Evolutionary conservation across 768 basidiomycete genomes (phyloP).

Genomic region (Hirschioporus abietinus): DNA sequence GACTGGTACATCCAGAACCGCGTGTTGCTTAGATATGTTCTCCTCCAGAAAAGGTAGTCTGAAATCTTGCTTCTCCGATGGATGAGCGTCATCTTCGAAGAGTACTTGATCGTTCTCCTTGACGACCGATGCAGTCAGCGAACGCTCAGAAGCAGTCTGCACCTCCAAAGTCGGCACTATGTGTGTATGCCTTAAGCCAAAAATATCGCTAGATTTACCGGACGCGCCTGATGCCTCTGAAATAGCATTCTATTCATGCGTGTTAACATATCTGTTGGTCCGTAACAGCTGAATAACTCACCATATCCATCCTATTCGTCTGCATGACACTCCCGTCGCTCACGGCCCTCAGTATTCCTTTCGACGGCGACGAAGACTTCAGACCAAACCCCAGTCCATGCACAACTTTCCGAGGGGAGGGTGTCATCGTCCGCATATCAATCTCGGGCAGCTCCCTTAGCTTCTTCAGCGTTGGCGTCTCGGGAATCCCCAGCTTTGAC

Average conservation of each 20-base stretch:
- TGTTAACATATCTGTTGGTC: not conserved
- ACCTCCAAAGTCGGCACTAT: too few species aligned
- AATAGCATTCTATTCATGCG: too few species aligned
- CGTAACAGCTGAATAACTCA: not conserved
- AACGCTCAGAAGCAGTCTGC: too few species aligned
- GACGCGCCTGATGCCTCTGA: too few species aligned
- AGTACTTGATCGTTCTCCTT: too few species aligned
- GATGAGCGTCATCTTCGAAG: too few species aligned
- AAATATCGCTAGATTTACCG: not conserved
- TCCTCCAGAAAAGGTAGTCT: too few species aligned
- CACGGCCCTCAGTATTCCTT: not conserved
- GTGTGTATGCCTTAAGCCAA: too few species aligned
- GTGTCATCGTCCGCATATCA: slow-evolving; percentile 1
- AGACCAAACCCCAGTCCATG: not conserved
- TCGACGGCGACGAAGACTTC: not conserved
- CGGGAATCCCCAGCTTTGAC: not conserved
- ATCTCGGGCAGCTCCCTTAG: not conserved
- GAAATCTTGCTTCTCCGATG: too few species aligned
- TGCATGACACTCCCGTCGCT: not conserved
- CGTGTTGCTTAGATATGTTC: too few species aligned
- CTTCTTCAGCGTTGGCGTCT: not conserved
- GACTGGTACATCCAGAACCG: too few species aligned
- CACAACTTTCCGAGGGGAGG: slow-evolving; percentile 1
- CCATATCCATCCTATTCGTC: not conserved
- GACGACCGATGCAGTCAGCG: too few species aligned